Base-by-base conservation (phyloP, 768 basidiomycete genomes). In the Boletus pseudo-olivaceus region DNA sequence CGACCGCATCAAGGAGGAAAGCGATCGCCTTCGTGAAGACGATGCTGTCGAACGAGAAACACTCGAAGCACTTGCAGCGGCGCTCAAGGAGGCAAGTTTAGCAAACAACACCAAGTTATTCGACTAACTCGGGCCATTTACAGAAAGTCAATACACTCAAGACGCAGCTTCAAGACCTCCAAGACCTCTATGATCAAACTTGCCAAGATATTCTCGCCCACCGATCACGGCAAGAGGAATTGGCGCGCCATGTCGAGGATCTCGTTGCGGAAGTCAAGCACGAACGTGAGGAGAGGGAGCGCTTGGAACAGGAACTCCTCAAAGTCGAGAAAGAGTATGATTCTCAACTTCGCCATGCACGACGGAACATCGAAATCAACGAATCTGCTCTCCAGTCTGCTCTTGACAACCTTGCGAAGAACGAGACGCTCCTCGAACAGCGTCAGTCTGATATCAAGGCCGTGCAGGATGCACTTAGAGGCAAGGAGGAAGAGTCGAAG, bases 361-460 rank as follows among this genome's bases (percentile, higher is more conserved):
- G 82, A 48, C 82, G 89, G 45, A 71, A 80, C 0, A 66, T 88
- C 26, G 89, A 90, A 61, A 81, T 81, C 27, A 88, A 90, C 60
- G 87, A 89, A 46, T 78, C 82, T 10, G 82, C 86, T 0, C 72
- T 89, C 12, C 80, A 84, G 54, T 82, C 78, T 44, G 77, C 86
- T 0, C 76, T 86, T 5, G 78, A 78, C 55, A 85, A 85, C 53
- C 77, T 90, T 3, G 75, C 84, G 5, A 80, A 85, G 32, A 75
- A 76, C 8, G 82, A 89, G 59, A 77, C 78, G 0, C 73, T 88
- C 9, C 77, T 97, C 0, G 72, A 75, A 3, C 83, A 88, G 59
- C 83, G 91, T 35, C 91, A 95, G 54, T 65, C 76, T 0, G 95
- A 98, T 63, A 72, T 98, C 12, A 74, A 75, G 1, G 79, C 82